Evolutionary conservation across 2,329 filamentous ascomycete genomes (phyloP).

Genomic region (Fusarium phyllophilum): DNA sequence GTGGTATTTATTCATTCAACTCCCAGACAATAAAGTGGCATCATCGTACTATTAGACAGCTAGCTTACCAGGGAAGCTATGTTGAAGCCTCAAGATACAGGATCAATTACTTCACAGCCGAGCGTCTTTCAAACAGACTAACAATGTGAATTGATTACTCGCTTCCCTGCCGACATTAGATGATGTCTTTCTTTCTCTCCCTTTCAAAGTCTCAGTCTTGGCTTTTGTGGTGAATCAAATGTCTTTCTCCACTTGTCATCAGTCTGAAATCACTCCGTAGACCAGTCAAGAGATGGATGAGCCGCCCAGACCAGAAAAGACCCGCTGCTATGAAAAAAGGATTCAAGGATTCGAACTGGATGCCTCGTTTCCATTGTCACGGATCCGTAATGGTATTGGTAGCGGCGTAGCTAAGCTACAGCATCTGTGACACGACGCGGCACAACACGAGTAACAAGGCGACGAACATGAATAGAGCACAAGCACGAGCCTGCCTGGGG

Average conservation of each 20-base stretch:
- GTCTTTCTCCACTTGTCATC: slow-evolving; percentile 27
- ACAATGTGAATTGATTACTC: slow-evolving; percentile 13
- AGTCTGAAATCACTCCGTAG: slow-evolving; percentile 16
- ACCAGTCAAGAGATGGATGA: slow-evolving; percentile 12
- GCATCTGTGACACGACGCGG: slow-evolving; percentile 3
- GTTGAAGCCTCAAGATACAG: neutral
- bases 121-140: slow-evolving; percentile 16
- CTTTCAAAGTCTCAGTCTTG: slow-evolving; percentile 22
- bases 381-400: slow-evolving; percentile 19
- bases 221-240: slow-evolving; percentile 5
- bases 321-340: slow-evolving; percentile 14
- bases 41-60: neutral
- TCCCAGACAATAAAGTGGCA: slow-evolving; percentile 14
- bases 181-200: slow-evolving; percentile 13
- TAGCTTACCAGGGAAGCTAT: slow-evolving; percentile 1
- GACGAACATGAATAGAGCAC: slow-evolving; percentile 5
- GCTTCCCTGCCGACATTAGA: slow-evolving; percentile 32
- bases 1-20: slow-evolving; percentile 5
- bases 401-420: slow-evolving; percentile 17
- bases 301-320: slow-evolving; percentile 22
- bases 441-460: slow-evolving; percentile 17
- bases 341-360: slow-evolving; percentile 8
- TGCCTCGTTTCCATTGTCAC: slow-evolving; percentile 32
- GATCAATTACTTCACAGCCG: slow-evolving; percentile 11
- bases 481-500: slow-evolving; percentile 26